Percentiles rank a stretch among this genome's conserved stretches.
Evolutionary conservation across 768 basidiomycete genomes (phyloP).

Genomic region (Kwoniella sp.): DNA sequence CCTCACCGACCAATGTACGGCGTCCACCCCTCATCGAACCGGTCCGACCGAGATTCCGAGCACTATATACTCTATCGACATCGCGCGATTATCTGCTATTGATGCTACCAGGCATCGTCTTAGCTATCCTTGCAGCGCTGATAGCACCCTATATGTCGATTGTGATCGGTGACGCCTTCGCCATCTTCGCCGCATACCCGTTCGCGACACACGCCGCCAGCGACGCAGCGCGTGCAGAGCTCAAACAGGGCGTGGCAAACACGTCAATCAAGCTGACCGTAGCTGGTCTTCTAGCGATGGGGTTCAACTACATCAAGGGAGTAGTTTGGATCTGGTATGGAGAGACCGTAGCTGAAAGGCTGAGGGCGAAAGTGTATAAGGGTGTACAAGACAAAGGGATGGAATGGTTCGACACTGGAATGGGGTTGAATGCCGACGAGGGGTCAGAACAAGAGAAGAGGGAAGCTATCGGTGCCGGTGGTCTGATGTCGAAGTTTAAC

Average conservation of each 20-base stretch:
- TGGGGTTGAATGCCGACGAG: conserved; percentile 58
- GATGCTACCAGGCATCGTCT: conserved; percentile 67
- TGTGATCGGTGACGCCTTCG: conserved; percentile 75
- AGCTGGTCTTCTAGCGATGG: conserved; percentile 57
- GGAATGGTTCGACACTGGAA: conserved; percentile 87
- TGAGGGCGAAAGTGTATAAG: conserved; percentile 70
- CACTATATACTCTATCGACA: conserved; percentile 70
- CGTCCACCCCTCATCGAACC: conserved; percentile 9
- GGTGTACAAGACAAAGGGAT: conserved; percentile 72
- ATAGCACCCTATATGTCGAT: conserved; percentile 85
- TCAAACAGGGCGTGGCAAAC: conserved; percentile 38
- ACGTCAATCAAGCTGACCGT: conserved; percentile 51
- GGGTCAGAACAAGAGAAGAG: conserved; percentile 58
- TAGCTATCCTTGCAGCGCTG: conserved; percentile 68
- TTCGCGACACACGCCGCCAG: conserved; percentile 42
- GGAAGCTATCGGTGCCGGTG: conserved; percentile 75
- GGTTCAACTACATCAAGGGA: conserved; percentile 73
- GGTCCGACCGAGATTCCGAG: conserved; percentile 62
- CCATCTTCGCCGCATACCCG: conserved; percentile 68
- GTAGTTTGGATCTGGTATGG: conserved; percentile 85
- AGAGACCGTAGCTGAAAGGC: conserved; percentile 71
- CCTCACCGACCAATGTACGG: background rate
- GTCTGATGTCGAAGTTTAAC: conserved; percentile 89
- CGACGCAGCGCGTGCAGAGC: conserved; percentile 32
- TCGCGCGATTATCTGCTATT: conserved; percentile 64